Percentiles rank a stretch among this genome's conserved stretches.
These are phyloP conservation scores for Pseudogymnoascus sp. DNA, from an alignment of 2,329 filamentous ascomycete genomes.

Conservation along the genomic window DNA sequence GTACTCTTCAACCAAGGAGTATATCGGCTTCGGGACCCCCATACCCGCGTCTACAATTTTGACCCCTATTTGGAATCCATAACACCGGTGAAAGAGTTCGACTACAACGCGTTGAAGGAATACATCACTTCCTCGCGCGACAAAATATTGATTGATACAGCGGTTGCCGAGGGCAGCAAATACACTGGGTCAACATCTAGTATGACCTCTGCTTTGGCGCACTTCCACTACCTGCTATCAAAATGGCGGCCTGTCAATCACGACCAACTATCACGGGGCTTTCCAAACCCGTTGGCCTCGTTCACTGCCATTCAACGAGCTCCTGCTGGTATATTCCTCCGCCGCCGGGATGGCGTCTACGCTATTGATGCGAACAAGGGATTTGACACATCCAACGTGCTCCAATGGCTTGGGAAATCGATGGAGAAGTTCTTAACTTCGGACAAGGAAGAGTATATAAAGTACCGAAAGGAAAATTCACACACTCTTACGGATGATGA, in stretches of 20 bases:
- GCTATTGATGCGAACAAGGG: slow-evolving; percentile 96
- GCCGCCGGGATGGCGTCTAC: slow-evolving; percentile 70
- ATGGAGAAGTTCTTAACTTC: slow-evolving; percentile 93
- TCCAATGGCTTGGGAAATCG: slow-evolving; percentile 88
- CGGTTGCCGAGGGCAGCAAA: slow-evolving; percentile 58
- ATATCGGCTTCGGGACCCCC: slow-evolving; percentile 81
- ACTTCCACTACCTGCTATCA: slow-evolving; percentile 90
- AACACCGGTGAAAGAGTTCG: slow-evolving; percentile 88
- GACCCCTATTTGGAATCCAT: slow-evolving; percentile 89
- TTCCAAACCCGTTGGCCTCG: slow-evolving; percentile 49
- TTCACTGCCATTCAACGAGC: slow-evolving; percentile 67
- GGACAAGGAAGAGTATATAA: slow-evolving; percentile 74
- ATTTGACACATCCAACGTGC: slow-evolving; percentile 72
- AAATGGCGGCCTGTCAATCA: slow-evolving; percentile 67
- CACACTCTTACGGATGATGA: slow-evolving; percentile 65
- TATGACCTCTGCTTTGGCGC: slow-evolving; percentile 79
- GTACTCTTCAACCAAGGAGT: slow-evolving; percentile 95
- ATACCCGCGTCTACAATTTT: slow-evolving; percentile 88
- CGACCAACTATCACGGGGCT: slow-evolving; percentile 56
- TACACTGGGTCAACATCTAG: slow-evolving; percentile 95
- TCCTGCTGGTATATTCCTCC: slow-evolving; percentile 73
- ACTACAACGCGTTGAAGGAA: slow-evolving; percentile 75
- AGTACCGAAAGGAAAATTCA: slow-evolving; percentile 62
- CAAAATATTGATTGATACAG: slow-evolving; percentile 57
- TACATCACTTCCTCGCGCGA: slow-evolving; percentile 94